These are phyloP conservation scores for Misopates orontium DNA, from an alignment of 257 asterid genomes.

Conservation along the genomic window DNA sequence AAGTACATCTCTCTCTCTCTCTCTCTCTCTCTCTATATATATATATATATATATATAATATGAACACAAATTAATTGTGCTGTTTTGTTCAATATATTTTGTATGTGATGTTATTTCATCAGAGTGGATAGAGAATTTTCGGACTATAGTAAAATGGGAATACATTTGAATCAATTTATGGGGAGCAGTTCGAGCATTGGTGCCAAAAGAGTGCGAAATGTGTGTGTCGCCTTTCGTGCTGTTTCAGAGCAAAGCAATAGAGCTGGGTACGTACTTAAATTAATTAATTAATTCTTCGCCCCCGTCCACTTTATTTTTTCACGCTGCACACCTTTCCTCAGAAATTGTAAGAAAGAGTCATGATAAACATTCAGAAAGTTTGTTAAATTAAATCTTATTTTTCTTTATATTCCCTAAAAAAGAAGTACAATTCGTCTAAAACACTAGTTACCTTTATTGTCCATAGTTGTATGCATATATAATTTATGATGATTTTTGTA, in stretches of 20 bases:
- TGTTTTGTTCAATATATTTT: not conserved
- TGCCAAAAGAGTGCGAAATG: slow-evolving; percentile 71
- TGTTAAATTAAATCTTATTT: no score
- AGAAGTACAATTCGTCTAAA: no score
- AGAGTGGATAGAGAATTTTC: slow-evolving; percentile 71
- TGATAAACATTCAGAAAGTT: no score
- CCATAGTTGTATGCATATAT: no score
- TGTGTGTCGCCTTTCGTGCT: slow-evolving; percentile 85
- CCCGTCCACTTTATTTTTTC: not conserved
- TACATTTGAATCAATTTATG: slow-evolving; percentile 80
- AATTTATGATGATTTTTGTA: no score
- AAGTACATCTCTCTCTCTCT: slow-evolving; percentile 3
- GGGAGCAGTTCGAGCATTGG: slow-evolving; percentile 99
- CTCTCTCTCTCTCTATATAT: no score
- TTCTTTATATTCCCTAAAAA: no score
- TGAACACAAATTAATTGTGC: no score
- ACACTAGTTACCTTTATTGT: no score
- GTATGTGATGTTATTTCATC: not conserved
- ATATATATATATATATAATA: no score
- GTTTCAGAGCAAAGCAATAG: slow-evolving; percentile 65
- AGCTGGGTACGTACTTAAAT: slow-evolving; percentile 46
- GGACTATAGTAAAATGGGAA: slow-evolving; percentile 78
- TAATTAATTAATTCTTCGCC: not conserved
- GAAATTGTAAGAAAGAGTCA: no score
- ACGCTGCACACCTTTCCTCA: not conserved